Evolutionary conservation across 306 rosid species (phyloP).

Genomic region (Malus orientalis): DNA sequence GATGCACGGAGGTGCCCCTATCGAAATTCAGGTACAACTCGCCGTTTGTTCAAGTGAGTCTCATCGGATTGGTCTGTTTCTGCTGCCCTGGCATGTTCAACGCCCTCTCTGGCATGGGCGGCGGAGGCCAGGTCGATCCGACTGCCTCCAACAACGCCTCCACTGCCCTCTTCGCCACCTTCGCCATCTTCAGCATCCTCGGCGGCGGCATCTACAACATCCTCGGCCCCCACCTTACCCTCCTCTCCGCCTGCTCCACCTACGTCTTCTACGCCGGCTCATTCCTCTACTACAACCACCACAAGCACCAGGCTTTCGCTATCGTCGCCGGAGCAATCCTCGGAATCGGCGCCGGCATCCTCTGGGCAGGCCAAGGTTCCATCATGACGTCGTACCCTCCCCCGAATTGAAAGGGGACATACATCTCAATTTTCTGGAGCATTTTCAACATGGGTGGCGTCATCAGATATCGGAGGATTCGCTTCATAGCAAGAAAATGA

Average conservation of each 20-base stretch:
- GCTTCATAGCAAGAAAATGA: no score
- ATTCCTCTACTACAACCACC: conserved; percentile 81
- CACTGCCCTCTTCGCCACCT: conserved; percentile 80
- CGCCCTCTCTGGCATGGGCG: conserved; percentile 91
- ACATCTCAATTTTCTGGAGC: conserved; percentile 82
- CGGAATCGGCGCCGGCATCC: conserved; percentile 75
- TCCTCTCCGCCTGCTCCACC: conserved; percentile 66
- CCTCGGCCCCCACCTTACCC: conserved; percentile 84
- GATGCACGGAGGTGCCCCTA: conserved; percentile 2
- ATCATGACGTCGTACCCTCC: conserved; percentile 96
- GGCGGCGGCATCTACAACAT: conserved; percentile 96
- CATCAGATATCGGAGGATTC: not conserved
- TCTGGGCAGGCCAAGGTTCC: conserved; percentile 87
- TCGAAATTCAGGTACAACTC: conserved; percentile 59
- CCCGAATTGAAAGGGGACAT: conserved; percentile 59
- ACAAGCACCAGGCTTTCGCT: conserved; percentile 35
- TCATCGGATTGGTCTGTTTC: conserved; percentile 76
- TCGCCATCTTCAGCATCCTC: conserved; percentile 40
- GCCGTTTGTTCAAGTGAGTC: conserved; percentile 47
- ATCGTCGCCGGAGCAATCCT: conserved; percentile 51
- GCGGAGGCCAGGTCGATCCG: conserved; percentile 72
- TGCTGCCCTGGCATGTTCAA: conserved; percentile 98
- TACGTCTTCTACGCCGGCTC: conserved; percentile 74
- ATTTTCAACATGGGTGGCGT: conserved; percentile 93
- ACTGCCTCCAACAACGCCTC: conserved; percentile 69